Evolutionary conservation across 2,329 filamentous ascomycete species (phyloP).

Genomic region (Xenosphaeropsis pyriputrescens): DNA sequence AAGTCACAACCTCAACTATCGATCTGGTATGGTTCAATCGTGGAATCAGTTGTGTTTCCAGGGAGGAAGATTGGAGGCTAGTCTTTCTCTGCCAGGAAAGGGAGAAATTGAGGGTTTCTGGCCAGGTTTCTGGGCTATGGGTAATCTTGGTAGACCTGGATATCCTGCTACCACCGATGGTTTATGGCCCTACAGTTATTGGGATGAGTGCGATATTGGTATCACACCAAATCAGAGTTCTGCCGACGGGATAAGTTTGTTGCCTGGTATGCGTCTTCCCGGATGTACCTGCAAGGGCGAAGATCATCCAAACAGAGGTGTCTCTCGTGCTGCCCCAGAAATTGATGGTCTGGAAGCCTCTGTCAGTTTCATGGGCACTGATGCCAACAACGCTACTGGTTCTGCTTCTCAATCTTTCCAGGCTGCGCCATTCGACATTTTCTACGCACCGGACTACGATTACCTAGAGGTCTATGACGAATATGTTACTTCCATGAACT

Average conservation of each 20-base stretch:
- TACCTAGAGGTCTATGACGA: slow-evolving; percentile 52
- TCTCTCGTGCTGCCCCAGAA: slow-evolving; percentile 52
- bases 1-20: slow-evolving; percentile 50
- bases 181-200: slow-evolving; percentile 62
- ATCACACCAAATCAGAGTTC: slow-evolving; percentile 61
- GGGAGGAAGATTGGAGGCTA: slow-evolving; percentile 54
- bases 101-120: slow-evolving; percentile 57
- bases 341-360: slow-evolving; percentile 62
- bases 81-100: slow-evolving; percentile 51
- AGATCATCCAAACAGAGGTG: slow-evolving; percentile 52
- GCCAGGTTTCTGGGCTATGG: slow-evolving; percentile 67
- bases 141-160: slow-evolving; percentile 55
- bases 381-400: slow-evolving; percentile 37
- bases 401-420: slow-evolving; percentile 52
- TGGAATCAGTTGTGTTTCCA: slow-evolving; percentile 66
- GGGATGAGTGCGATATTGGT: slow-evolving; percentile 51
- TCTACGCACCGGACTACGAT: slow-evolving; percentile 51
- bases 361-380: slow-evolving; percentile 20
- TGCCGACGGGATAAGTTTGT: slow-evolving; percentile 46
- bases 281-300: slow-evolving; percentile 49
- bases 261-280: slow-evolving; percentile 57
- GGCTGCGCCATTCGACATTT: slow-evolving; percentile 55
- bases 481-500: slow-evolving; percentile 38
- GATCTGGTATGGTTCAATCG: slow-evolving; percentile 61
- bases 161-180: slow-evolving; percentile 58